Percentiles rank a stretch among this genome's conserved stretches.
phyloP scores from a whole-genome alignment of 345 rosid genomes.

The Salix brachista region DNA sequence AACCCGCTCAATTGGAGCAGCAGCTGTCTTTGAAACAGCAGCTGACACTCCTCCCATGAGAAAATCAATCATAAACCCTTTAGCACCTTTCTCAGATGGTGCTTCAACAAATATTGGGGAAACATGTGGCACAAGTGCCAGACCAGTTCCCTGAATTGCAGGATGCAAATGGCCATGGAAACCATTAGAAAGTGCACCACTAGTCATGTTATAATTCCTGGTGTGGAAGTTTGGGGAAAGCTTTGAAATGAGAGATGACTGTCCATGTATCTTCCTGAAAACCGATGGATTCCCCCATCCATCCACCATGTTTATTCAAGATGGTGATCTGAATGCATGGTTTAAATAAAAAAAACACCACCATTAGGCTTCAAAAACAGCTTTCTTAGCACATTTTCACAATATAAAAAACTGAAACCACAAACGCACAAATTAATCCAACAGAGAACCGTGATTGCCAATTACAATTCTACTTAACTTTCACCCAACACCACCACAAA shows the following conservation, averaged over 20 bases:
- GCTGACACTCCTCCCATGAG: conserved; percentile 33
- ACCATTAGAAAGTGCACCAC: not conserved
- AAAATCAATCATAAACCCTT: conserved; percentile 24
- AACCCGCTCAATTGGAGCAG: conserved; percentile 32
- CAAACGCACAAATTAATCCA: not conserved
- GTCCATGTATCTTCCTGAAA: conserved; percentile 48
- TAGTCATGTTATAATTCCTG: conserved; percentile 5
- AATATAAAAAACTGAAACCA: not conserved
- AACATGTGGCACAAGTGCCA: not conserved
- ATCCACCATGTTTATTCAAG: conserved; percentile 47
- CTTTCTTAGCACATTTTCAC: no score
- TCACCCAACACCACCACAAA: not conserved
- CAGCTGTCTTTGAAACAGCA: conserved; percentile 29
- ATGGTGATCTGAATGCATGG: conserved; percentile 10
- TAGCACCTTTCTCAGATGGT: conserved; percentile 28
- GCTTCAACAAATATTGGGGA: conserved; percentile 24
- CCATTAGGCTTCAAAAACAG: not conserved
- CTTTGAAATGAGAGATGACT: conserved; percentile 38
- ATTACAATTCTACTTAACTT: not conserved
- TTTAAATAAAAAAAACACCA: not conserved
- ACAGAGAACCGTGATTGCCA: not conserved
- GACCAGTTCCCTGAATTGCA: conserved; percentile 3
- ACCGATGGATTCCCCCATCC: conserved; percentile 53
- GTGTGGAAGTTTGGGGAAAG: conserved; percentile 34
- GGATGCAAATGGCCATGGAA: not conserved